Percentiles rank a stretch among this genome's conserved stretches.
Conservation (phyloP, 306 rosid genomes). For the Quercus robur region DNA sequence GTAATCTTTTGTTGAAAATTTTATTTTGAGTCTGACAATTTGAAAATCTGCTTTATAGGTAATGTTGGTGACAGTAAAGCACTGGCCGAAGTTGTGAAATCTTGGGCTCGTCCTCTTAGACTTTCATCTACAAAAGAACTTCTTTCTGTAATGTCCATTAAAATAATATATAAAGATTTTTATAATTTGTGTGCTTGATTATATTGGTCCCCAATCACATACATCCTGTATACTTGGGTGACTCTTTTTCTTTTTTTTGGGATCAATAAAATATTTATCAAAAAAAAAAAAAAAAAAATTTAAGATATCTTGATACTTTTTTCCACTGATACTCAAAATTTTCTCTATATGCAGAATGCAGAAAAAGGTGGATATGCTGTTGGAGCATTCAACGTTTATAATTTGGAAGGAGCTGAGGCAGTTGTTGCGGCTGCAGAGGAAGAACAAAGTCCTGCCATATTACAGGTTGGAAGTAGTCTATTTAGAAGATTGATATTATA, state of each 20-base stretch:
- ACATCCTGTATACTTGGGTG: no score
- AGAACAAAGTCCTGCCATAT: conserved; percentile 86
- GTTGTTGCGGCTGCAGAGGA: conserved; percentile 94
- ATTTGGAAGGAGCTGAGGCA: conserved; percentile 95
- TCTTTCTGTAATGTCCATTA: conserved; percentile 58
- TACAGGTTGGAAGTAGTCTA: conserved; percentile 61
- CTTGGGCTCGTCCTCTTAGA: conserved; percentile 69
- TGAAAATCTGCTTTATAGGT: conserved; percentile 44
- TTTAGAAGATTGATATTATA: conserved; percentile 5
- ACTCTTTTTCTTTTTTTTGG: no score
- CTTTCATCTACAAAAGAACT: conserved; percentile 81
- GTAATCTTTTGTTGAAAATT: not conserved
- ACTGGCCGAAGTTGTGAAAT: conserved; percentile 75
- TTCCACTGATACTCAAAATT: conserved; percentile 13
- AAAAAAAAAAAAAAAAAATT: no score
- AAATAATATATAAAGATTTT: not conserved
- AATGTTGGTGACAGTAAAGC: conserved; percentile 85
- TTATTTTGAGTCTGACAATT: not conserved
- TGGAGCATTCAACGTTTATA: conserved; percentile 96
- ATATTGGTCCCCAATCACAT: no score
- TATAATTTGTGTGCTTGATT: no score
- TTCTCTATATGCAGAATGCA: conserved; percentile 51
- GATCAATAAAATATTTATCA: no score
- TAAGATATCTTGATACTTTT: conserved; percentile 6
- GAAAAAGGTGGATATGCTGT: conserved; percentile 88